Percentiles rank a stretch among this genome's conserved stretches.
phyloP scores from a whole-genome alignment of 2,329 filamentous ascomycete species.

The Fonsecaea nubica region DNA sequence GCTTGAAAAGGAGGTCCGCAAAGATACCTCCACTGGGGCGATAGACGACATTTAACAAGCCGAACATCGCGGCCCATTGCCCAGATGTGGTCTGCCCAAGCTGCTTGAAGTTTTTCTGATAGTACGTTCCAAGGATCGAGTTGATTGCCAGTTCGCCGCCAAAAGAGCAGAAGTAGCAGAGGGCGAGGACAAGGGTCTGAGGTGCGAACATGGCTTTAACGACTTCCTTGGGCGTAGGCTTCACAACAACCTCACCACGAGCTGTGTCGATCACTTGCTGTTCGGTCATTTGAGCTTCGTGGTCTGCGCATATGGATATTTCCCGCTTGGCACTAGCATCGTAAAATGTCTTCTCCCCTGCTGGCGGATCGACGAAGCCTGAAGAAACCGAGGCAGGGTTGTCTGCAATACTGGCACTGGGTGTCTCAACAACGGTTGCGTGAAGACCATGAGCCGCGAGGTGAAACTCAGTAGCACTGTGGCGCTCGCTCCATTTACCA shows the following conservation, averaged over 20 bases:
- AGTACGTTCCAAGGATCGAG: constrained; percentile 66
- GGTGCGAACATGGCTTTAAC: constrained; percentile 68
- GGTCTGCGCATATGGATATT: constrained; percentile 41
- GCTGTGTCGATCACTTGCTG: constrained; percentile 59
- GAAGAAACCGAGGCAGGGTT: constrained; percentile 39
- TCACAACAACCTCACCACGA: constrained; percentile 65
- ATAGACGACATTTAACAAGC: constrained; percentile 58
- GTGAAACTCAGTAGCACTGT: constrained; percentile 63
- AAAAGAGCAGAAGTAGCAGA: constrained; percentile 67
- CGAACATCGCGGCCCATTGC: constrained; percentile 63
- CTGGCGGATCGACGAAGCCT: constrained; percentile 39
- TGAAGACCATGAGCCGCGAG: constrained; percentile 55
- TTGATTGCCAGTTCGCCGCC: constrained; percentile 67
- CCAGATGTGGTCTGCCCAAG: constrained; percentile 63
- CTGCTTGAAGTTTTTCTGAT: constrained; percentile 61
- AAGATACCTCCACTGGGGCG: constrained; percentile 59
- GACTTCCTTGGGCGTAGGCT: constrained; percentile 67
- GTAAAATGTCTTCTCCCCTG: constrained; percentile 45
- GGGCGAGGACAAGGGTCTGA: constrained; percentile 60
- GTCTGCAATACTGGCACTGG: constrained; percentile 43
- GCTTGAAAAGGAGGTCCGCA: constrained; percentile 62
- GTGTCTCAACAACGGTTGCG: constrained; percentile 31
- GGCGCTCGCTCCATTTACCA: constrained; percentile 79
- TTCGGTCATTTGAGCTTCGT: constrained; percentile 54
- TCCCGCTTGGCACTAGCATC: constrained; percentile 41